Percentiles rank a stretch among this genome's conserved stretches.
Evolutionary conservation across 2,329 filamentous ascomycete species (phyloP).

Genomic region (Trichoderma atrobrunneum): DNA sequence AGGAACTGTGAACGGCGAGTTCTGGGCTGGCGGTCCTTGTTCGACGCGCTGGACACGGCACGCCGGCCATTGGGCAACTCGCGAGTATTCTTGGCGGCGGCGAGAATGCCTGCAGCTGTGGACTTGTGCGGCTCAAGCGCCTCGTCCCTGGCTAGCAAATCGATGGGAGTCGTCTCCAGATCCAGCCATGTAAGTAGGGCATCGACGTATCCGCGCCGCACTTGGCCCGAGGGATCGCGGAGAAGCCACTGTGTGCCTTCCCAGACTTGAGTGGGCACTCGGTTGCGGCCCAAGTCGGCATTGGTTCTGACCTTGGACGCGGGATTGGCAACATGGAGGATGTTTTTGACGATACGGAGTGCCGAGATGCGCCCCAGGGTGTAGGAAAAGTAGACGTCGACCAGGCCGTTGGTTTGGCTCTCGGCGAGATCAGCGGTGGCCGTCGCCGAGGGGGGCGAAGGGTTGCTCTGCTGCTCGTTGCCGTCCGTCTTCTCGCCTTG

Average conservation of each 20-base stretch:
- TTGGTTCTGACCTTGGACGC: constrained; percentile 57
- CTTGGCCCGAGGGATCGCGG: constrained; percentile 71
- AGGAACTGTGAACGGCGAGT: constrained; percentile 68
- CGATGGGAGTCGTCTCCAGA: constrained; percentile 67
- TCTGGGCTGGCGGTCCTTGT: constrained; percentile 52
- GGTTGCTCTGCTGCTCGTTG: constrained; percentile 36
- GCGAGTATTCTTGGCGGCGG: constrained; percentile 36
- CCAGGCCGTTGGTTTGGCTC: constrained; percentile 41
- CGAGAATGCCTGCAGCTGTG: constrained; percentile 23
- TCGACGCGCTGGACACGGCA: constrained; percentile 65
- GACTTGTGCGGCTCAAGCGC: constrained; percentile 46
- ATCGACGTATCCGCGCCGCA: constrained; percentile 82
- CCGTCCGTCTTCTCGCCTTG: constrained; percentile 46
- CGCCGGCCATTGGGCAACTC: constrained; percentile 53
- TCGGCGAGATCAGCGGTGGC: constrained; percentile 41
- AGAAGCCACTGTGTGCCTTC: constrained; percentile 95
- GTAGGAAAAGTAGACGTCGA: constrained; percentile 52
- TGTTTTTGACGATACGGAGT: constrained; percentile 75
- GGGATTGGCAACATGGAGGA: constrained; percentile 77
- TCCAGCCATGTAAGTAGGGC: constrained; percentile 81
- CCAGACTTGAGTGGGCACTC: constrained; percentile 80
- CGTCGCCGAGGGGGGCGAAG: constrained; percentile 33
- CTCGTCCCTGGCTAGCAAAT: constrained; percentile 62
- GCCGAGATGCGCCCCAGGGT: constrained; percentile 60
- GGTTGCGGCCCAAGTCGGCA: constrained; percentile 66